phyloP scores from a whole-genome alignment of 2,329 filamentous ascomycete species.

The Stachybotrys chartarum region DNA sequence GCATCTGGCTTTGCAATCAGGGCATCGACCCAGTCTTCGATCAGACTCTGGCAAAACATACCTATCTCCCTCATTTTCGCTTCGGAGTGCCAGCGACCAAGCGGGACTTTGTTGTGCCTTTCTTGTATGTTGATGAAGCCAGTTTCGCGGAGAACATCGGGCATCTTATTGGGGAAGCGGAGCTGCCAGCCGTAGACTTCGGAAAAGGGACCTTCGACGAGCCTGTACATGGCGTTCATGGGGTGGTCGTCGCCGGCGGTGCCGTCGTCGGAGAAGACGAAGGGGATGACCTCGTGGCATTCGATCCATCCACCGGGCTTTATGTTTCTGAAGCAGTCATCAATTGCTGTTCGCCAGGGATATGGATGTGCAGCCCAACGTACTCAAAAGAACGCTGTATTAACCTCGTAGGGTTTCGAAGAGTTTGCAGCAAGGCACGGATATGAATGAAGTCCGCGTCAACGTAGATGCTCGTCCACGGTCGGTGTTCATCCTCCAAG shows the following conservation, averaged over 20 bases:
- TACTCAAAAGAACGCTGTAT: conserved; percentile 39
- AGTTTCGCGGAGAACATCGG: conserved; percentile 16
- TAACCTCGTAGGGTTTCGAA: conserved; percentile 43
- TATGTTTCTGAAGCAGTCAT: conserved; percentile 18
- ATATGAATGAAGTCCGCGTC: conserved; percentile 47
- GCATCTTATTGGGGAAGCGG: conserved; percentile 18
- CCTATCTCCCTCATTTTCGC: conserved; percentile 27
- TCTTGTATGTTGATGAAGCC: conserved; percentile 28
- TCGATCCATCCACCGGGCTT: conserved; percentile 33
- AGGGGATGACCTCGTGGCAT: conserved; percentile 25
- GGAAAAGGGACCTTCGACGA: conserved; percentile 22
- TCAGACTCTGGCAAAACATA: conserved; percentile 26
- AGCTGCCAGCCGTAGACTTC: conserved; percentile 27
- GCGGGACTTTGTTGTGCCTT: conserved; percentile 20
- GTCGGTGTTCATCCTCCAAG: conserved; percentile 25
- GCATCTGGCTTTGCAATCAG: conserved; percentile 23
- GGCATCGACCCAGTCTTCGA: conserved; percentile 25
- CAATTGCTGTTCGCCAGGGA: conserved; percentile 1
- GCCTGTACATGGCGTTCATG: conserved; percentile 23
- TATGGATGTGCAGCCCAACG: neutral
- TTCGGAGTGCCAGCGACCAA: conserved; percentile 31
- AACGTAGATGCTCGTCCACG: conserved; percentile 26
- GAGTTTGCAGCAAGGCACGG: conserved; percentile 41
- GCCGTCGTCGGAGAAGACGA: conserved; percentile 24
- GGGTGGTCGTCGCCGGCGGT: conserved; percentile 19